A percentile compares a stretch with the other conserved stretches of the same genome.
These are phyloP conservation scores for Jackrogersella multiformis DNA, from an alignment of 495 filamentous ascomycete genomes.

Conservation along the genomic window DNA sequence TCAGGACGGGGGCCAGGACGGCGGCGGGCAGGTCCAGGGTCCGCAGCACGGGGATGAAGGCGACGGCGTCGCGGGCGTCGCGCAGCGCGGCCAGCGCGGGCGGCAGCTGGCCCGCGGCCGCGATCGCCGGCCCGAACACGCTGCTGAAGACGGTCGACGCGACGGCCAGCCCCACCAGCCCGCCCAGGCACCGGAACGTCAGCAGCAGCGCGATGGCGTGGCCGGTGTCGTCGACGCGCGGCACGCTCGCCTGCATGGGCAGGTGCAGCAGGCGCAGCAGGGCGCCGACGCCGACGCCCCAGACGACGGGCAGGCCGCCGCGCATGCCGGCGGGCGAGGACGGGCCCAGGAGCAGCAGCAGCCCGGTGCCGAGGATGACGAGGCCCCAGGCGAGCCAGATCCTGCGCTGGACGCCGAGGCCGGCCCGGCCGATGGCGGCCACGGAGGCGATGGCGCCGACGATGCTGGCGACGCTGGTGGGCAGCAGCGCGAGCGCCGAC, in stretches of 20 bases:
- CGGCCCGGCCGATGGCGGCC: conserved; percentile 35
- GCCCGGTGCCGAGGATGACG: conserved; percentile 36
- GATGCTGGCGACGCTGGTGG: conserved; percentile 36
- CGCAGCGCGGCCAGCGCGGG: conserved; percentile 9
- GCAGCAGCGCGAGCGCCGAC: conserved; percentile 46
- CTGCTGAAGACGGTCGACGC: conserved; percentile 45
- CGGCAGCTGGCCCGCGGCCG: conserved; percentile 25
- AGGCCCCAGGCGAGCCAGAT: conserved; percentile 45
- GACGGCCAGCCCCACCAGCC: conserved; percentile 52
- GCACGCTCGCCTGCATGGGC: conserved; percentile 51
- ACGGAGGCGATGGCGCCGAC: conserved; percentile 33
- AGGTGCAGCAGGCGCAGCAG: conserved; percentile 39
- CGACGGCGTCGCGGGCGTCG: conserved; percentile 29
- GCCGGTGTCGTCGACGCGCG: conserved; percentile 51
- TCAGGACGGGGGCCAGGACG: conserved; percentile 17
- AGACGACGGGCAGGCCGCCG: conserved; percentile 44
- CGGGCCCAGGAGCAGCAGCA: conserved; percentile 35
- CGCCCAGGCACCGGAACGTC: conserved; percentile 52
- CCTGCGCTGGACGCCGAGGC: conserved; percentile 36
- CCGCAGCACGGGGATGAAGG: conserved; percentile 34
- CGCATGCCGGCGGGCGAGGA: conserved; percentile 26
- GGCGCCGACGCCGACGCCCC: conserved; percentile 44
- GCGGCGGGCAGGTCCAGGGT: conserved; percentile 26
- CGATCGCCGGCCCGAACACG: conserved; percentile 37
- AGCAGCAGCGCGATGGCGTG: conserved; percentile 50